These are phyloP conservation scores for Chaetoceros muelleri DNA, from an alignment of 108 stramenopile genomes.

Conservation along the genomic window DNA sequence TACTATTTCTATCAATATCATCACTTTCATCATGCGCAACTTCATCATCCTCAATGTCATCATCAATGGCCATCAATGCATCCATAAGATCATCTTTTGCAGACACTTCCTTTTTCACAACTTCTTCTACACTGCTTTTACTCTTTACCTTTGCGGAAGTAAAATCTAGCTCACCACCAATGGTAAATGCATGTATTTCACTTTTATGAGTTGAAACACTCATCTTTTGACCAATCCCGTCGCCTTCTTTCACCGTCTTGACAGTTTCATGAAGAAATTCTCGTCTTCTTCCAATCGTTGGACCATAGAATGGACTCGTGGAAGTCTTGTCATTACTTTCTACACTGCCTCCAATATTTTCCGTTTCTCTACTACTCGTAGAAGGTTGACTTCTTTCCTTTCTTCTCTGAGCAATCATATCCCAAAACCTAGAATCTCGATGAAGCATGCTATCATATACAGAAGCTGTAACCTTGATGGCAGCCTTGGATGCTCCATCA, in stretches of 20 bases:
- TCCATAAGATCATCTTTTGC: conserved; percentile 35
- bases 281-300: conserved; percentile 67
- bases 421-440: conserved; percentile 81
- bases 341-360: conserved; percentile 8
- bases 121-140: conserved; percentile 6
- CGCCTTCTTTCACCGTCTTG: conserved; percentile 2
- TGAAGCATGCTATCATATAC: conserved; percentile 73
- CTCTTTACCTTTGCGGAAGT: conserved; percentile 7
- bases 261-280: conserved; percentile 19
- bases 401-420: conserved; percentile 57
- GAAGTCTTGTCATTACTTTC: neutral
- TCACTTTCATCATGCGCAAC: neutral
- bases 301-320: conserved; percentile 34
- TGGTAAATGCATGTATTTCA: conserved; percentile 49
- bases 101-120: neutral
- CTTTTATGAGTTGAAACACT: conserved; percentile 4
- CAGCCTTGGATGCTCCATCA: conserved; percentile 1
- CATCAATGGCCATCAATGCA: conserved; percentile 15
- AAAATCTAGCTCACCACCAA: conserved; percentile 69
- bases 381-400: conserved; percentile 23
- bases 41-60: neutral
- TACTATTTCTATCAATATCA: conserved; percentile 42
- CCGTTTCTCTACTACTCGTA: neutral
- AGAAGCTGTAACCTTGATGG: conserved; percentile 42
- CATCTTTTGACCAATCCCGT: neutral